Evolutionary conservation across 2,329 filamentous ascomycete genomes (phyloP).

Genomic region (Pseudogymnoascus sp.): DNA sequence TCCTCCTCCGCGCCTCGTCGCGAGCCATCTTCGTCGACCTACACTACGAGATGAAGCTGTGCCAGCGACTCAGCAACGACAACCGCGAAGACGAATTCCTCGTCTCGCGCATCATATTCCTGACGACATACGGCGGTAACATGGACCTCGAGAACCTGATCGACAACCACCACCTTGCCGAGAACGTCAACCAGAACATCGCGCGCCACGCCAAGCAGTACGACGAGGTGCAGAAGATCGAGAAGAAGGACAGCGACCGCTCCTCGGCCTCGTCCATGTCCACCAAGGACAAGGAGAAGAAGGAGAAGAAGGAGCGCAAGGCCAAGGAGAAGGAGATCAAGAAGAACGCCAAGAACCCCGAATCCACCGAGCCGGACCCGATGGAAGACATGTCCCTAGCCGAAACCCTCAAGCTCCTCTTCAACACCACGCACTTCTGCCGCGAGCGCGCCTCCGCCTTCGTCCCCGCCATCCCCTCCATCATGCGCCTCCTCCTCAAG

Average conservation of each 20-base stretch:
- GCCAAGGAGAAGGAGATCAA: conserved; percentile 22
- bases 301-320: conserved; percentile 15
- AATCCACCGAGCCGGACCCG: conserved; percentile 31
- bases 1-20: conserved; percentile 60
- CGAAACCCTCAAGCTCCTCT: conserved; percentile 80
- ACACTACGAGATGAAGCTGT: conserved; percentile 57
- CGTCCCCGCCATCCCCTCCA: conserved; percentile 55
- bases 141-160: conserved; percentile 58
- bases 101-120: conserved; percentile 66
- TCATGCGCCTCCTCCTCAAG: conserved; percentile 61
- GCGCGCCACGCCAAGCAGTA: conserved; percentile 56
- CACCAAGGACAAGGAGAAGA: conserved; percentile 24
- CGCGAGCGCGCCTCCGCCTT: conserved; percentile 54
- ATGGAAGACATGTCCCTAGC: conserved; percentile 73
- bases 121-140: conserved; percentile 69
- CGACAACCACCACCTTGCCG: conserved; percentile 55
- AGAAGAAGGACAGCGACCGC: conserved; percentile 10
- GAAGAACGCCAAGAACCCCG: background rate
- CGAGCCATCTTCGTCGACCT: conserved; percentile 67
- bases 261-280: conserved; percentile 18
- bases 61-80: conserved; percentile 62
- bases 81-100: conserved; percentile 82
- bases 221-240: conserved; percentile 27
- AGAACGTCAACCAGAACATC: conserved; percentile 62
- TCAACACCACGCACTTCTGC: conserved; percentile 75